Base-by-base conservation (phyloP, 345 rosid genomes). In the Combretum micranthum region DNA sequence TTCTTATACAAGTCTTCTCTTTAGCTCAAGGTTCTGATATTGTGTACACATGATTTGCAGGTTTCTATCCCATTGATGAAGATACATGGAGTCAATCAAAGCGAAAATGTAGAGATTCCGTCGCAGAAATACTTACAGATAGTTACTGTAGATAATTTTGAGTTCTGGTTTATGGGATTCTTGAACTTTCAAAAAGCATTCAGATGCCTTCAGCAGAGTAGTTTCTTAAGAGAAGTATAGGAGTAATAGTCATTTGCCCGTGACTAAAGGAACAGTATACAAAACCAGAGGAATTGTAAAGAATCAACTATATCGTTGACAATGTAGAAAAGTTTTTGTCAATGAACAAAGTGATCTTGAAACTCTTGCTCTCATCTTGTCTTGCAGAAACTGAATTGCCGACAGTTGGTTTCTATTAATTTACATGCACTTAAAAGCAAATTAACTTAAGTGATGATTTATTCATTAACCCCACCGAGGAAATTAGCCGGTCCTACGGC, bases 91-190 rank as follows among this genome's bases (percentile, higher is more conserved):
- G 87, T 74, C 11, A 80, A 79, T 67, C 83, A 75, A 45, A 74
- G 76, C 49, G 72, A 66, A 66, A 80, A 83, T 56, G 61, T 52
- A 52, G 70, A 82, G 83, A 82, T 75, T 53, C 89, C 87, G 43
- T 80, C 82, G 4, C 75, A 84, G 43, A 84, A 89, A 74, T 86
- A 77, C 67, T 67, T 86, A 20, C 82, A 89, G 67, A 59, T 89
- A 20, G 78, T 72, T 12, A 90, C 93, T 0, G 76, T 73, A 0
- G 93, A 90, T 63, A 64, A 53, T 57, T 87, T 79, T 42, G 90
- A 90, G 50, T 90, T 90, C 84, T 87, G 95, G 95, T 83, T 87
- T 60, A 83, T 87, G 93, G 95, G 97, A 2, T 87, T 90, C 77
- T 52, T 77, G 26, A 87, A 81, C 63, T 71, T 78, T 58, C 80